These are phyloP conservation scores for Radiomyces spectabilis DNA, from an alignment of 192 early-diverging fungal species.

Conservation along the genomic window DNA sequence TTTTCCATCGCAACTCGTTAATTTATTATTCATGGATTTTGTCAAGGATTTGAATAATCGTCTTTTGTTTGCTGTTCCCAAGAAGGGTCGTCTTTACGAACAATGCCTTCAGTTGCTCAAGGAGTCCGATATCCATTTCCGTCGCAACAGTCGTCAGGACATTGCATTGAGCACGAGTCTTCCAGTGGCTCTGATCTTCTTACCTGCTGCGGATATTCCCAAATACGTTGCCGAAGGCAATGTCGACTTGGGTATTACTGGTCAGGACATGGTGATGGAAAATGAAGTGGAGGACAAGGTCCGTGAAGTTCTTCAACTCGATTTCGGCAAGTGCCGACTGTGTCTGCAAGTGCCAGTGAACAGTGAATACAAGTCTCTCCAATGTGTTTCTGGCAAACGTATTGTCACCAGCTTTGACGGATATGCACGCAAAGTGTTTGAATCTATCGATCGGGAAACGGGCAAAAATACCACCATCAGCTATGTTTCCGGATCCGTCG, in stretches of 20 bases:
- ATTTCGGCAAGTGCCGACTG: constrained; percentile 92
- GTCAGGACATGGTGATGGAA: constrained; percentile 92
- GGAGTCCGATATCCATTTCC: constrained; percentile 93
- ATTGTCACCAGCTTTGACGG: constrained; percentile 90
- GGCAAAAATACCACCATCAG: constrained; percentile 65
- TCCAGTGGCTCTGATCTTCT: constrained; percentile 89
- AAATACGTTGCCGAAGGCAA: constrained; percentile 94
- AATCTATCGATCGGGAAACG: constrained; percentile 54
- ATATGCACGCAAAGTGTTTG: constrained; percentile 64
- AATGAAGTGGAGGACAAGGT: constrained; percentile 63
- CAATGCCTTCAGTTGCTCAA: constrained; percentile 73
- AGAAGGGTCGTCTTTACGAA: constrained; percentile 96
- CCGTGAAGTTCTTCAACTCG: constrained; percentile 62
- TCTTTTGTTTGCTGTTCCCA: constrained; percentile 93
- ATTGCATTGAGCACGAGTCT: constrained; percentile 93
- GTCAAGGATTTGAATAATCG: constrained; percentile 56
- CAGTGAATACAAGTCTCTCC: constrained; percentile 34
- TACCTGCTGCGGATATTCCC: constrained; percentile 93
- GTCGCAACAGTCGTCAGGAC: constrained; percentile 90
- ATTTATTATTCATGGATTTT: constrained; percentile 46
- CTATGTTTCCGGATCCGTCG: constrained; percentile 90
- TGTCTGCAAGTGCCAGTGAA: constrained; percentile 84
- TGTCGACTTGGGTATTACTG: constrained; percentile 95
- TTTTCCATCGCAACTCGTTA: not conserved
- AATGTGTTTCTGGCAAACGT: constrained; percentile 81